Conservation (phyloP, 352 stramenopile species). For the Phytophthora capsici region DNA sequence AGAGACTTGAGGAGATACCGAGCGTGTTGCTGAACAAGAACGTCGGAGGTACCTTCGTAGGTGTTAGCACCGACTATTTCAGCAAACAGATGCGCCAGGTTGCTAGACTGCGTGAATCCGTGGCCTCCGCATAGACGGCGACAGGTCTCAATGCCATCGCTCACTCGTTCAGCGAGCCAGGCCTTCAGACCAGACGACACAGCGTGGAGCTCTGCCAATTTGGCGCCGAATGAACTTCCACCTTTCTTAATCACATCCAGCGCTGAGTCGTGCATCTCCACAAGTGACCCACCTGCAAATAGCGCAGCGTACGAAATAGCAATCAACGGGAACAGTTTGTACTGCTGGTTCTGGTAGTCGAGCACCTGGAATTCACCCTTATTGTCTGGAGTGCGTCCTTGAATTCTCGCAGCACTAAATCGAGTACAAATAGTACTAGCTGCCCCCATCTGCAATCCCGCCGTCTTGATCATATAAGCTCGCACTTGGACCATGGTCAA, state of each 20-base stretch:
- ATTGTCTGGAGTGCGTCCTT: conserved; percentile 44
- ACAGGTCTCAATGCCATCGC: conserved; percentile 54
- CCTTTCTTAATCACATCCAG: conserved; percentile 47
- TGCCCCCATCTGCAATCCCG: conserved; percentile 12
- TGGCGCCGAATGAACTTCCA: conserved; percentile 36
- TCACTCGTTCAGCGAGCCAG: conserved; percentile 48
- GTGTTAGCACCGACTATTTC: conserved; percentile 59
- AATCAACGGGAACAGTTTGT: conserved; percentile 53
- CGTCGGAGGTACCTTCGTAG: conserved; percentile 76
- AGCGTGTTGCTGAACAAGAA: conserved; percentile 72
- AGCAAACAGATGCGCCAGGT: conserved; percentile 37
- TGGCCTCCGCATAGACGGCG: conserved; percentile 55
- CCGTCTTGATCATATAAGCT: conserved; percentile 33
- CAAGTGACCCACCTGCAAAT: conserved; percentile 38
- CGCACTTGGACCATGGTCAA: conserved; percentile 61
- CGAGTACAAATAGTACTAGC: conserved; percentile 57
- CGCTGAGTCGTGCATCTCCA: conserved; percentile 42
- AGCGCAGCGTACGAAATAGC: conserved; percentile 36
- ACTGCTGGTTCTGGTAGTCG: conserved; percentile 68
- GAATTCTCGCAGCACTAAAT: conserved; percentile 58
- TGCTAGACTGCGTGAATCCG: conserved; percentile 46
- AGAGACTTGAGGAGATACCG: conserved; percentile 63
- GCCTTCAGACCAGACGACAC: conserved; percentile 64
- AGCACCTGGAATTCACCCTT: conserved; percentile 65
- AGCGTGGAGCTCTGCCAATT: conserved; percentile 61